A percentile compares a stretch with the other conserved stretches of the same genome.
Evolutionary conservation across 768 basidiomycete genomes (phyloP).

Genomic region (Hericium rajendrae): DNA sequence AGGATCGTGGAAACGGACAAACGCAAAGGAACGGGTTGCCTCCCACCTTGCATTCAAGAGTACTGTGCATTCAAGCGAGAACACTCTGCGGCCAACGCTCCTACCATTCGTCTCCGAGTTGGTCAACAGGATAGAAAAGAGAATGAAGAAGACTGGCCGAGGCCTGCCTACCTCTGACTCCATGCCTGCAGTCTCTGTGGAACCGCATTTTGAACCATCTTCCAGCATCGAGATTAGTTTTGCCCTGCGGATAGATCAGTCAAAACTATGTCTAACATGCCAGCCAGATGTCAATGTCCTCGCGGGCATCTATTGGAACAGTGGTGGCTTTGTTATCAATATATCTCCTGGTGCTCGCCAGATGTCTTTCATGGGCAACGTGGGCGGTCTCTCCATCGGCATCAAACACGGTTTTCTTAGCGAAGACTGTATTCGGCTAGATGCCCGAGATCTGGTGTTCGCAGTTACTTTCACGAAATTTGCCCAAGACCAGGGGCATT

Average conservation of each 20-base stretch:
- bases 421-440: conserved; percentile 71
- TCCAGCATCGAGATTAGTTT: conserved; percentile 67
- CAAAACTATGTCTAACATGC: conserved; percentile 78
- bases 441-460: conserved; percentile 76
- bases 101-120: conserved; percentile 81
- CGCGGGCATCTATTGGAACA: conserved; percentile 85
- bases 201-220: conserved; percentile 7
- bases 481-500: conserved; percentile 25
- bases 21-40: conserved; percentile 29
- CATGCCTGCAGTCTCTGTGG: not conserved
- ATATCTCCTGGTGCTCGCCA: conserved; percentile 65
- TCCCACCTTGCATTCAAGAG: conserved; percentile 72
- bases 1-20: conserved; percentile 27
- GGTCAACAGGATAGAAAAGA: conserved; percentile 56
- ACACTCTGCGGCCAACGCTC: conserved; percentile 71
- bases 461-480: conserved; percentile 59
- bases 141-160: conserved; percentile 47
- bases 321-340: conserved; percentile 81
- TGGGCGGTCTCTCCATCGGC: conserved; percentile 73
- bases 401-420: conserved; percentile 81
- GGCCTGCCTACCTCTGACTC: conserved; percentile 13
- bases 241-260: conserved; percentile 87
- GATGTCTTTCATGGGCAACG: conserved; percentile 64
- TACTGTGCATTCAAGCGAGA: conserved; percentile 84
- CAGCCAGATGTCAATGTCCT: conserved; percentile 89